These are phyloP conservation scores for Cystofilobasidium bisporidii DNA, from an alignment of 768 basidiomycete species.

Conservation along the genomic window DNA sequence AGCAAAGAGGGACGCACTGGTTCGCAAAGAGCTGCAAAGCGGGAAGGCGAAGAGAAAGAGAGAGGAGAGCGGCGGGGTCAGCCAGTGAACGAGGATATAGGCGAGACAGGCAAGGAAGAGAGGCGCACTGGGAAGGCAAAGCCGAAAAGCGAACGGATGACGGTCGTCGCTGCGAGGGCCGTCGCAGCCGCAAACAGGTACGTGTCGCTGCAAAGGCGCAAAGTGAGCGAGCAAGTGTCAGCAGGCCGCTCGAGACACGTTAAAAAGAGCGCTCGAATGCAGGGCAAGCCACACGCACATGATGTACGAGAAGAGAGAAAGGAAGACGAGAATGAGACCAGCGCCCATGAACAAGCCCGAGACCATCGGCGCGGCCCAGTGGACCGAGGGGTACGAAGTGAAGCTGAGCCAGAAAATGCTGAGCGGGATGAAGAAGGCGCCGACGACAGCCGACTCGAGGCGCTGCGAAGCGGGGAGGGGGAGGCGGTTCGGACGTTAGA, in stretches of 20 bases:
- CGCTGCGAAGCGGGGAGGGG: background rate
- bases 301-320: slow-evolving; percentile 37
- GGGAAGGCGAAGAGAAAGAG: no score
- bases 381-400: slow-evolving; percentile 29
- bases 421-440: slow-evolving; percentile 13
- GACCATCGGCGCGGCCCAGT: slow-evolving; percentile 38
- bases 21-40: no score
- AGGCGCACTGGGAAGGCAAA: slow-evolving; percentile 32
- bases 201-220: slow-evolving; percentile 39
- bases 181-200: slow-evolving; percentile 42
- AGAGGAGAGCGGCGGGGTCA: no score
- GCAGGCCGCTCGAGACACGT: slow-evolving; percentile 7
- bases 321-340: slow-evolving; percentile 37
- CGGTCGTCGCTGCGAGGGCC: slow-evolving; percentile 41
- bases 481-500: background rate
- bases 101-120: slow-evolving; percentile 1
- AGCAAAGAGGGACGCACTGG: no score
- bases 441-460: slow-evolving; percentile 1
- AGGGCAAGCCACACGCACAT: background rate
- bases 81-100: no score
- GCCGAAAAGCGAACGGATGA: slow-evolving; percentile 37
- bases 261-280: no score
- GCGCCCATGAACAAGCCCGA: slow-evolving; percentile 33
- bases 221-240: background rate
- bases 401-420: slow-evolving; percentile 16